Percentiles rank a stretch among this genome's conserved stretches.
Evolutionary conservation across 2,329 filamentous ascomycete species (phyloP).

Genomic region (Neofusicoccum parvum): DNA sequence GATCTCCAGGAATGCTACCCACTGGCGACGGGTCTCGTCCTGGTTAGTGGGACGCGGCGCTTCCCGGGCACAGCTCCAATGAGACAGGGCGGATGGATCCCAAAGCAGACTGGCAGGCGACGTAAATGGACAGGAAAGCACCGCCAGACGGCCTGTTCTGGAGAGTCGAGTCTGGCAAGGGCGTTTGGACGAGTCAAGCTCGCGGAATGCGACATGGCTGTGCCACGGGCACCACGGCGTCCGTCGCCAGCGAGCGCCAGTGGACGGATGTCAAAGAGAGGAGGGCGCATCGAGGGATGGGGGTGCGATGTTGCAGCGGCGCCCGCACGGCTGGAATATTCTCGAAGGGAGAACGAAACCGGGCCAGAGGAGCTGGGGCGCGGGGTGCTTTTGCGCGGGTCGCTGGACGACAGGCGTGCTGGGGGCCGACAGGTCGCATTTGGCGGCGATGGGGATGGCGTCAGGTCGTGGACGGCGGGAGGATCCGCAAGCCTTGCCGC

Average conservation of each 20-base stretch:
- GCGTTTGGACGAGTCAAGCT: not conserved
- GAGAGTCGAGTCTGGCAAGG: not conserved
- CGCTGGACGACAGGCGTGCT: too few relatives aligned
- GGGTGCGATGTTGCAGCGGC: not conserved
- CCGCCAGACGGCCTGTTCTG: not conserved
- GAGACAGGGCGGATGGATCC: not conserved
- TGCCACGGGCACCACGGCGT: not conserved
- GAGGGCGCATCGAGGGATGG: slow-evolving; percentile 4
- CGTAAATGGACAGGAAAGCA: not conserved
- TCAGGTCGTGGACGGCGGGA: not conserved
- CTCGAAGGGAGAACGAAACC: slow-evolving; percentile 13
- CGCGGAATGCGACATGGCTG: slow-evolving; percentile 5
- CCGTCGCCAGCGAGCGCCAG: not conserved
- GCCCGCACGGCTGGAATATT: not conserved
- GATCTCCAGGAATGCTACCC: slow-evolving; percentile 14
- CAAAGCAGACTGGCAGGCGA: not conserved
- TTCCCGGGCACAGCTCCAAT: not conserved
- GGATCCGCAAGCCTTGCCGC: slow-evolving; percentile 11
- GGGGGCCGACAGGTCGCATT: slow-evolving; percentile 1
- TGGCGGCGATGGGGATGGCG: slow-evolving; percentile 17
- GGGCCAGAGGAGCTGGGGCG: not conserved
- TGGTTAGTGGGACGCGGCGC: slow-evolving; percentile 13
- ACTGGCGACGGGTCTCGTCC: slow-evolving; percentile 7
- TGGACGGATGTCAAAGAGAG: slow-evolving; percentile 1
- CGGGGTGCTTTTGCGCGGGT: too few relatives aligned